Evolutionary conservation across 805 yeast genomes (phyloP).

Genomic region (Kazachstania kunashirensis): DNA sequence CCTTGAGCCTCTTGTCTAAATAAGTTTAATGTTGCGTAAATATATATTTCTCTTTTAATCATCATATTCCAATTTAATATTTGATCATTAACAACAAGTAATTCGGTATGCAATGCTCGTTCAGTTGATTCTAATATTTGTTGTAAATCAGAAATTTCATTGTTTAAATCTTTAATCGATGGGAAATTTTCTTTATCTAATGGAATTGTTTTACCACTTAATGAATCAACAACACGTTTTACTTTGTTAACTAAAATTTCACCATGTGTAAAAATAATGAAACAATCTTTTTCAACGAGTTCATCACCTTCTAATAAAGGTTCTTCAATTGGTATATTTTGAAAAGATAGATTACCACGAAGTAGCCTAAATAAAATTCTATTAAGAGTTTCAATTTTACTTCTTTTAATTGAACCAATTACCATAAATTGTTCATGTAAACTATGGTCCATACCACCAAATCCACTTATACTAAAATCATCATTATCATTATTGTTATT

Average conservation of each 20-base stretch:
- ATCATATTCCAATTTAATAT: conserved; percentile 64
- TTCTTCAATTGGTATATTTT: conserved; percentile 61
- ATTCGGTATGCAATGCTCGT: conserved; percentile 64
- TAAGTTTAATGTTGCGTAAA: conserved; percentile 64
- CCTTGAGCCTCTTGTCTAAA: conserved; percentile 81
- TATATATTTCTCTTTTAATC: conserved; percentile 70
- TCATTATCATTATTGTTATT: conserved; percentile 1
- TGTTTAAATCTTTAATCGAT: conserved; percentile 34
- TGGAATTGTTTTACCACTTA: conserved; percentile 60
- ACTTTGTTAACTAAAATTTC: conserved; percentile 59
- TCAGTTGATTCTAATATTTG: conserved; percentile 57
- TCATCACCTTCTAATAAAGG: conserved; percentile 52
- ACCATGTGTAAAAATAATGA: conserved; percentile 91
- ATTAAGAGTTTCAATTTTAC: conserved; percentile 59
- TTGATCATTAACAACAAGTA: conserved; percentile 66
- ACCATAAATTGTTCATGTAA: conserved; percentile 27
- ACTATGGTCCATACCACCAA: conserved; percentile 6
- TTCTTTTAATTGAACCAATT: conserved; percentile 75
- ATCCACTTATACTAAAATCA: conserved; percentile 1
- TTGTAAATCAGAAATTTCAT: conserved; percentile 43
- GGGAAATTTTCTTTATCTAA: conserved; percentile 37
- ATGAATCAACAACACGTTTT: conserved; percentile 75
- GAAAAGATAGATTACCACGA: conserved; percentile 82
- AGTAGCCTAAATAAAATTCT: conserved; percentile 85
- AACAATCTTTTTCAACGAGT: conserved; percentile 61